Percentiles rank a stretch among this genome's conserved stretches.
These are phyloP conservation scores for Zygoascus bituminiphila DNA, from an alignment of 805 yeast species.

Conservation along the genomic window DNA sequence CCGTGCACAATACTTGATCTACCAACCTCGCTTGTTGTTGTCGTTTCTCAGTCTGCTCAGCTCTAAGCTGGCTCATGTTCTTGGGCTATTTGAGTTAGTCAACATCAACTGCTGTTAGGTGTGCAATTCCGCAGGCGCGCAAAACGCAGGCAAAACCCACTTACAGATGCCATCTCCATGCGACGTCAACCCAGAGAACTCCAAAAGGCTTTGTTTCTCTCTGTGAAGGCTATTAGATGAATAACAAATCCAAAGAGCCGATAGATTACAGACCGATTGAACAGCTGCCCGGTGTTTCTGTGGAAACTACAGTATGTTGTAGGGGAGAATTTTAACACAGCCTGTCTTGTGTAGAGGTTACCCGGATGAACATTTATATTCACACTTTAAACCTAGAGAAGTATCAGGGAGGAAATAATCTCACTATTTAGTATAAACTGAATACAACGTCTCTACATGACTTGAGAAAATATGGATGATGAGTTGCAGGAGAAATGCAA, in stretches of 20 bases:
- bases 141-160: not conserved
- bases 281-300: not conserved
- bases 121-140: not conserved
- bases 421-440: too few relatives aligned
- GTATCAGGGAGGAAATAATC: not conserved
- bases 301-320: not conserved
- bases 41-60: slow-evolving; percentile 40
- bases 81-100: not conserved
- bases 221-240: too few relatives aligned
- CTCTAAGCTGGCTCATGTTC: slow-evolving; percentile 35
- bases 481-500: slow-evolving; percentile 23
- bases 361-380: too few relatives aligned
- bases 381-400: not conserved
- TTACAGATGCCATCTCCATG: not conserved
- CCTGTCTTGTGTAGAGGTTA: not conserved
- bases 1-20: not conserved
- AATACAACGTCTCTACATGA: not conserved
- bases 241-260: not conserved
- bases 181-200: not conserved
- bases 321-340: not conserved
- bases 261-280: not conserved
- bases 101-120: not conserved
- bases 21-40: slow-evolving; percentile 34
- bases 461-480: not conserved
- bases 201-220: too few relatives aligned